Evolutionary conservation across 1,139 yeast species (phyloP).

Genomic region (Candida mesenterica): DNA sequence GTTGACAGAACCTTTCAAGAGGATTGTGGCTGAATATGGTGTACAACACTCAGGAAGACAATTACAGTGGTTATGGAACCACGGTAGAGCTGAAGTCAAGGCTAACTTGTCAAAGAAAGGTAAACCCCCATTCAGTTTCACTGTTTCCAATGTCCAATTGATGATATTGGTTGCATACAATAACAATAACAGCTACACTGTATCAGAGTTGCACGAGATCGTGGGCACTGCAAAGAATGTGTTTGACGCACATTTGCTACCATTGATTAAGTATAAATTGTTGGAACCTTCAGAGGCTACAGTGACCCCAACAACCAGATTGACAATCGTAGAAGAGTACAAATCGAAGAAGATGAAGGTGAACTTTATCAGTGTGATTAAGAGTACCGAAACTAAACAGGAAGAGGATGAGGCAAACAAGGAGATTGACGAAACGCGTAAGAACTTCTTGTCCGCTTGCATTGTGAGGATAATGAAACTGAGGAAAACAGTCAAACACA

Average conservation of each 20-base stretch:
- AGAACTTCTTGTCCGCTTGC: constrained; percentile 84
- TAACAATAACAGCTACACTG: constrained; percentile 56
- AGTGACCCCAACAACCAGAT: constrained; percentile 54
- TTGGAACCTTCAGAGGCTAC: constrained; percentile 55
- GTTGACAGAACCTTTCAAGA: constrained; percentile 61
- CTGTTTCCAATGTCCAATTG: constrained; percentile 83
- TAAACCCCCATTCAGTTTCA: constrained; percentile 77
- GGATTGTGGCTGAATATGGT: constrained; percentile 67
- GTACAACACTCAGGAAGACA: constrained; percentile 84
- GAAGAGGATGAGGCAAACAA: constrained; percentile 82
- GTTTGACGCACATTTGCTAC: constrained; percentile 72
- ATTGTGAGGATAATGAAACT: constrained; percentile 97
- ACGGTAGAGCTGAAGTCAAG: constrained; percentile 87
- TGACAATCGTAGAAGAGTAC: constrained; percentile 76
- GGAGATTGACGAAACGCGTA: constrained; percentile 85
- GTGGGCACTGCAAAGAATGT: constrained; percentile 68
- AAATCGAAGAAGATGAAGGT: constrained; percentile 82
- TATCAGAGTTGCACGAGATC: constrained; percentile 58
- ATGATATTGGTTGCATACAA: constrained; percentile 82
- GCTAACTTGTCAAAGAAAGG: constrained; percentile 85
- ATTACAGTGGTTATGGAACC: constrained; percentile 94
- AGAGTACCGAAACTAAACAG: constrained; percentile 62
- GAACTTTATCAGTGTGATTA: constrained; percentile 81
- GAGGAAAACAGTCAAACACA: constrained; percentile 75
- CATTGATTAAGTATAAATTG: constrained; percentile 77